These are phyloP conservation scores for Groenewaldozyma auringiensis DNA, from an alignment of 1,139 yeast species.

Conservation along the genomic window DNA sequence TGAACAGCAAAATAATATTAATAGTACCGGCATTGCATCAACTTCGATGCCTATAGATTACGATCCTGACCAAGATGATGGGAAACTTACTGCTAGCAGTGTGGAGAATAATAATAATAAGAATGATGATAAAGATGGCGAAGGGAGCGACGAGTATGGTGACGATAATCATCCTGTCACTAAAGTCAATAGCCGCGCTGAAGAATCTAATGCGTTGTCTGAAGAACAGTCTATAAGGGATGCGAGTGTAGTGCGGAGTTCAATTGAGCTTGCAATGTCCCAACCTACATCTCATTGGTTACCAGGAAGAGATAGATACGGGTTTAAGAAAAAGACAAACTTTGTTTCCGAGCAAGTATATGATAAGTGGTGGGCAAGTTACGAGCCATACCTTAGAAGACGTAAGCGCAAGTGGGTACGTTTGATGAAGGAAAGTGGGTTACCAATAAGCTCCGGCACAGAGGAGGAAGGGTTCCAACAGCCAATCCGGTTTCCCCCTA, in stretches of 20 bases:
- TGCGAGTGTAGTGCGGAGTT: constrained; percentile 8
- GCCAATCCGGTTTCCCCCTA: constrained; percentile 63
- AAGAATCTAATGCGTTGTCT: background rate
- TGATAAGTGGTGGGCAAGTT: constrained; percentile 64
- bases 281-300: background rate
- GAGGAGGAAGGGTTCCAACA: constrained; percentile 16
- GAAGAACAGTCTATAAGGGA: constrained; percentile 4
- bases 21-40: no score
- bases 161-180: background rate
- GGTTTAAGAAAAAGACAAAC: constrained; percentile 62
- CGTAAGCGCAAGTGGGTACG: constrained; percentile 70
- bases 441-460: constrained; percentile 27
- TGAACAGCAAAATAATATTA: background rate
- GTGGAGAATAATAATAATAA: no score
- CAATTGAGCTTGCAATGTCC: constrained; percentile 11
- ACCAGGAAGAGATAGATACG: constrained; percentile 59
- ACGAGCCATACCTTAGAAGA: constrained; percentile 53
- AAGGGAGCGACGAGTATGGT: background rate
- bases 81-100: background rate
- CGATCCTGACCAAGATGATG: background rate
- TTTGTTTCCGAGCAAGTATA: constrained; percentile 50
- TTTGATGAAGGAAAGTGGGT: constrained; percentile 60
- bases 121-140: no score
- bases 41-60: background rate
- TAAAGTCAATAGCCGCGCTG: background rate